Evolutionary conservation across 192 early-diverging fungal genomes (phyloP).

Genomic region (Phycomyces nitens): DNA sequence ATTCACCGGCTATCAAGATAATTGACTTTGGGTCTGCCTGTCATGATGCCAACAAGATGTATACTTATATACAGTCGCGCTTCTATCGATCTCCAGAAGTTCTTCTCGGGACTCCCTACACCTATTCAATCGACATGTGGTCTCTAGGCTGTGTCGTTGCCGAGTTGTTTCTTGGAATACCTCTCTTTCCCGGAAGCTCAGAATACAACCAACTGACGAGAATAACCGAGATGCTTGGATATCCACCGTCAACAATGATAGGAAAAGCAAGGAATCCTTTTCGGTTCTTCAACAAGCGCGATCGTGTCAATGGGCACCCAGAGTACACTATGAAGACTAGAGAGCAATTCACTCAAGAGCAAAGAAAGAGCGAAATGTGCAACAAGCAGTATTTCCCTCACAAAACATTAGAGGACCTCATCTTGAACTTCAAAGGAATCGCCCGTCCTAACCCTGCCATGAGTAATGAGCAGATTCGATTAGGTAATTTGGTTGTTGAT

Average conservation of each 20-base stretch:
- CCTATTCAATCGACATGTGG: slow-evolving; percentile 98
- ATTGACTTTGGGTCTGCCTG: slow-evolving; percentile 99
- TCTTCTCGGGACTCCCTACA: slow-evolving; percentile 86
- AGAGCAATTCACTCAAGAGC: slow-evolving; percentile 13
- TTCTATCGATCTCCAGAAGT: slow-evolving; percentile 97
- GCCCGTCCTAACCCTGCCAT: background rate
- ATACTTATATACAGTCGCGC: slow-evolving; percentile 96
- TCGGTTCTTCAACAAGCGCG: slow-evolving; percentile 76
- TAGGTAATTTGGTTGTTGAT: no score
- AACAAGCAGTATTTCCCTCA: background rate
- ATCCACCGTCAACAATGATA: slow-evolving; percentile 84
- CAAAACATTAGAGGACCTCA: slow-evolving; percentile 7
- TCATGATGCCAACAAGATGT: slow-evolving; percentile 75
- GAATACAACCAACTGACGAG: slow-evolving; percentile 92
- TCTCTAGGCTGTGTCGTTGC: slow-evolving; percentile 96
- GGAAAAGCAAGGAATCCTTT: slow-evolving; percentile 83
- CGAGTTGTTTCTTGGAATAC: slow-evolving; percentile 89
- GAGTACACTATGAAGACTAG: background rate
- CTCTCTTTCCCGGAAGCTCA: slow-evolving; percentile 89
- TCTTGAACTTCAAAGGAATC: background rate
- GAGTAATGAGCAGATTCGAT: background rate
- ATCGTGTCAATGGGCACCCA: slow-evolving; percentile 33
- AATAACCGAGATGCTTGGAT: slow-evolving; percentile 90
- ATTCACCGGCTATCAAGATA: slow-evolving; percentile 89
- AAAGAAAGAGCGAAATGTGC: slow-evolving; percentile 7